These are phyloP conservation scores for Aureobasidium uvarum DNA, from an alignment of 2,329 filamentous ascomycete genomes.

Conservation along the genomic window DNA sequence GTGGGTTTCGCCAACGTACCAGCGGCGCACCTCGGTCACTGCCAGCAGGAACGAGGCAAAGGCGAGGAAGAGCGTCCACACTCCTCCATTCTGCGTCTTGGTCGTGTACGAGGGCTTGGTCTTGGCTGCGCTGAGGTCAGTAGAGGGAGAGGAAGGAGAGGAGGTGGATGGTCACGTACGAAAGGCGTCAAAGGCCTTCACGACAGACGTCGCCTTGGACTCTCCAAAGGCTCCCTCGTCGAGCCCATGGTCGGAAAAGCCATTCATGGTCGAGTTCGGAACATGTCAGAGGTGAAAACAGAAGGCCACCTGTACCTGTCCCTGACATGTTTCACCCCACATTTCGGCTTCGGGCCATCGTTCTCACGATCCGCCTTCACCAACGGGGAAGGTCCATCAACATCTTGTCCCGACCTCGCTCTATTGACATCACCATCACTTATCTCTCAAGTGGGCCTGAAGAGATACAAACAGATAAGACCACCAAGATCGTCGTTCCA, in stretches of 20 bases:
- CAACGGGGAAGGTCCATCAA: neutral
- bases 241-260: slow-evolving; percentile 66
- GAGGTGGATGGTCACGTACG: slow-evolving; percentile 60
- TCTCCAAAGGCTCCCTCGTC: slow-evolving; percentile 80
- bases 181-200: slow-evolving; percentile 95
- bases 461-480: neutral
- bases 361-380: neutral
- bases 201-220: slow-evolving; percentile 56
- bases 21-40: slow-evolving; percentile 73
- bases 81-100: slow-evolving; percentile 79
- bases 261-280: slow-evolving; percentile 62
- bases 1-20: slow-evolving; percentile 79
- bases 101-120: slow-evolving; percentile 91
- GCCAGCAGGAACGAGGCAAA: slow-evolving; percentile 72
- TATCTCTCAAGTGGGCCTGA: neutral
- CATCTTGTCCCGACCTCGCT: neutral
- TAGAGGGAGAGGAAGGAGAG: neutral
- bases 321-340: slow-evolving; percentile 18
- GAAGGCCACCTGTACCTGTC: slow-evolving; percentile 18
- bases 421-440: neutral
- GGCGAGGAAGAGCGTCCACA: slow-evolving; percentile 85
- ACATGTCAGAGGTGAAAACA: slow-evolving; percentile 9
- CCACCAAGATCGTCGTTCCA: neutral
- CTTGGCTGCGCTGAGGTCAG: slow-evolving; percentile 65
- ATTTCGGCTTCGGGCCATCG: neutral